These are phyloP conservation scores for Sporothrix variecibatus DNA, from an alignment of 2,329 filamentous ascomycete genomes.

Conservation along the genomic window DNA sequence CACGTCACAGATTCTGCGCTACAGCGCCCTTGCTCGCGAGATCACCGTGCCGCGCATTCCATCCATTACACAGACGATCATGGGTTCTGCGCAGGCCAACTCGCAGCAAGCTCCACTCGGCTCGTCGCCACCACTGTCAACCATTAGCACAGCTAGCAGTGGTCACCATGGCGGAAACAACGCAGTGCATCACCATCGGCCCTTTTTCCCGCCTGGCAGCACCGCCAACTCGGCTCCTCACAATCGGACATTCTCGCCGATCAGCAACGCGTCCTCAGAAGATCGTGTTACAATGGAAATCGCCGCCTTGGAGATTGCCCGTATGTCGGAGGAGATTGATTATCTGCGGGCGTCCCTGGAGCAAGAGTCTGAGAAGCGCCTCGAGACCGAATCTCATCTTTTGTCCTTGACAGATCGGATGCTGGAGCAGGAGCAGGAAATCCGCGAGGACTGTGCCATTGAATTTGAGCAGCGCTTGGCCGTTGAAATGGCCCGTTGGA, in stretches of 20 bases:
- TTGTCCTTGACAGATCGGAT: constrained; percentile 67
- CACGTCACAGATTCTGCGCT: constrained; percentile 92
- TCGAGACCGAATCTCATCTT: constrained; percentile 72
- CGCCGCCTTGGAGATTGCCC: constrained; percentile 76
- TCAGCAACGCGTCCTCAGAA: constrained; percentile 42
- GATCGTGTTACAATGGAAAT: constrained; percentile 76
- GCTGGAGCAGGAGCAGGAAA: constrained; percentile 72
- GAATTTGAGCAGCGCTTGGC: constrained; percentile 82
- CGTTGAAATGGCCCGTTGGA: constrained; percentile 78
- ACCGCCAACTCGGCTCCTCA: constrained; percentile 33
- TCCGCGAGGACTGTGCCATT: constrained; percentile 83
- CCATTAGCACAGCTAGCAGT: constrained; percentile 34
- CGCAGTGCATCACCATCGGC: constrained; percentile 38
- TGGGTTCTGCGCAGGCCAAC: constrained; percentile 40
- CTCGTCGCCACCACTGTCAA: constrained; percentile 31
- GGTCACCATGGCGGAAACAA: background rate
- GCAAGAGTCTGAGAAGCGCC: constrained; percentile 68
- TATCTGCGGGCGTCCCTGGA: constrained; percentile 68
- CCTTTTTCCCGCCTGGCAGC: constrained; percentile 45
- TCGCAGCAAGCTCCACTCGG: constrained; percentile 26
- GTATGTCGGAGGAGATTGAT: constrained; percentile 77
- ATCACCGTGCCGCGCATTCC: constrained; percentile 89
- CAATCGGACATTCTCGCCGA: constrained; percentile 44
- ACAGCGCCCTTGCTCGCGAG: constrained; percentile 88
- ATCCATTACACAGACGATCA: constrained; percentile 74